Evolutionary conservation across 768 basidiomycete species (phyloP).

Genomic region (Daedalea quercina): DNA sequence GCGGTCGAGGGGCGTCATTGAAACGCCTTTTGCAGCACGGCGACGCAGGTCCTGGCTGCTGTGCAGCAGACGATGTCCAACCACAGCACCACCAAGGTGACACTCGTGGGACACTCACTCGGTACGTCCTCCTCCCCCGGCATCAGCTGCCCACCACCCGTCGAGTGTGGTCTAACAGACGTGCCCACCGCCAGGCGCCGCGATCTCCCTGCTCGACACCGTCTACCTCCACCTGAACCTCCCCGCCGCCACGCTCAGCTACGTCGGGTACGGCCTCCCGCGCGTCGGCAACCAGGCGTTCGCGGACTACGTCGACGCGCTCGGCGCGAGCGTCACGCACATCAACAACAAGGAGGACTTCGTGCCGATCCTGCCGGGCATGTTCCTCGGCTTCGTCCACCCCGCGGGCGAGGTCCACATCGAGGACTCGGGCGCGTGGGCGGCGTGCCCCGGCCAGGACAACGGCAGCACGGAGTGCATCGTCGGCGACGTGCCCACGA

Average conservation of each 20-base stretch:
- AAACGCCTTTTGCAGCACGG: constrained; percentile 25
- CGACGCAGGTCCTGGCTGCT: constrained; percentile 36
- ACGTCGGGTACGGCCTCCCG: constrained; percentile 26
- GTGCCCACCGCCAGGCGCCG: constrained; percentile 47
- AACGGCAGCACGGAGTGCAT: constrained; percentile 46
- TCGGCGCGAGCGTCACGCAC: constrained; percentile 37
- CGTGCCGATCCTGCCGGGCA: constrained; percentile 26
- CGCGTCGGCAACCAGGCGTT: constrained; percentile 52
- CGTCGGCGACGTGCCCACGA: constrained; percentile 46
- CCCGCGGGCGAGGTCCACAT: constrained; percentile 34
- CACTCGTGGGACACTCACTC: constrained; percentile 39
- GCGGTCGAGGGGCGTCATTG: background rate
- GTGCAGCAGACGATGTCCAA: constrained; percentile 33
- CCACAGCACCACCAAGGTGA: constrained; percentile 31
- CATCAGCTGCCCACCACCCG: background rate
- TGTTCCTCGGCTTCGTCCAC: constrained; percentile 41
- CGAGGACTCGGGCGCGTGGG: constrained; percentile 43
- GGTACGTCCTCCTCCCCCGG: constrained; percentile 7
- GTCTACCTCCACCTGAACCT: constrained; percentile 47
- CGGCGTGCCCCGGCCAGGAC: constrained; percentile 53
- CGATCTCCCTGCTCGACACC: constrained; percentile 44
- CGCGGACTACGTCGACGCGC: constrained; percentile 45
- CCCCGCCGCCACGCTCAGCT: constrained; percentile 26
- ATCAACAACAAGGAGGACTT: constrained; percentile 47
- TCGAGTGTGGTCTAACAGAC: no score